Base-by-base conservation (phyloP, 345 rosid species). In the Boechera retrofracta region DNA sequence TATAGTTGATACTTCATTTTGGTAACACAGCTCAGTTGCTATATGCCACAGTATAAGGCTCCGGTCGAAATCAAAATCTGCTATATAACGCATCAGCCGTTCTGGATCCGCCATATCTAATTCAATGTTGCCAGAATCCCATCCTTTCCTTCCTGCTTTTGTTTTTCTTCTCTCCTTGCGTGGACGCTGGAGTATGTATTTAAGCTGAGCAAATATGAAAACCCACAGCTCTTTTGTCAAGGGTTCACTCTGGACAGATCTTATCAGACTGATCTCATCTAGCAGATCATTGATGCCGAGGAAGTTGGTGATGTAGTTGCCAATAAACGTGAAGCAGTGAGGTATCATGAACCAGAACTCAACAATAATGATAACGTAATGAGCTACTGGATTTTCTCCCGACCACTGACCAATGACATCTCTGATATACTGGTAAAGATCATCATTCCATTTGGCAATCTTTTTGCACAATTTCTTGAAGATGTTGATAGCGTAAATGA, bases 11-110 rank as follows among this genome's bases (percentile, higher is more conserved):
- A 2, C 48, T 44, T 47, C 52, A 5, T 47, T 24, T 47, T 47
- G 52, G 21, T 47, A 47, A 47, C 52, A 47, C 9, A 47, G 52
- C 18, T 47, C 52, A n/a, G 52, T 47, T 47, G 52, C 52, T 47
- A 47, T 47, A 6, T 47, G 52, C 52, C 52, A 47, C 9, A 47
- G 7, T 24, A 47, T 47, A n/a, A 47, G 52, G 21, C 52, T 47
- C 1, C 9, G 52, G 24, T 47, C 52, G 24, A 11, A 47, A 15
- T 47, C 52, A 47, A 47, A 21, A n/a, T 47, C 24, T 47, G 18
- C 21, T 47, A 47, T 47, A 6, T 47, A 47, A 47, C 52, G 21
- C 21, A 47, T 15, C 18, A 47, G 8, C 21, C 52, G 21, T 47
- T 6, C 21, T 47, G 24, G 7, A n/a, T 47, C 52, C 9, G 24